Percentiles rank a stretch among this genome's conserved stretches.
Conservation (phyloP, 2,329 filamentous ascomycete genomes). For the Ramularia endophylla region DNA sequence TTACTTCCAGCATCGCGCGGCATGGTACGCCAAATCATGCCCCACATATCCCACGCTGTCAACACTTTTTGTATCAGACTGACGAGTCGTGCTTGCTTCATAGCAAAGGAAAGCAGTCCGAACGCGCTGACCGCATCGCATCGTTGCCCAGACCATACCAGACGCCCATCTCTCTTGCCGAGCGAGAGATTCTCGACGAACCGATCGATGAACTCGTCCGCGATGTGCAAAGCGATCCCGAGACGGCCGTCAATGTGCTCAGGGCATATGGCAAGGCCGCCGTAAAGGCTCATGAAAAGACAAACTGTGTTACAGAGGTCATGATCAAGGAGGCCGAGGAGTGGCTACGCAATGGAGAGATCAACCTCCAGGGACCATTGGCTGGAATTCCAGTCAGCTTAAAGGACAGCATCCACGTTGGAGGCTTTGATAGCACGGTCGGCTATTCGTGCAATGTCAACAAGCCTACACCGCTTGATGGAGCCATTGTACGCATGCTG, state of each 20-base stretch:
- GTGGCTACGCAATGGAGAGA: constrained; percentile 54
- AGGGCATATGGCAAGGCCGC: constrained; percentile 82
- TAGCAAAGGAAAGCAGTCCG: constrained; percentile 73
- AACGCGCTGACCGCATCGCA: constrained; percentile 64
- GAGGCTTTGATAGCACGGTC: constrained; percentile 75
- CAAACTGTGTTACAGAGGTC: constrained; percentile 85
- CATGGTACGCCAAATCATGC: constrained; percentile 52
- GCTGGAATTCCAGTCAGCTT: constrained; percentile 82
- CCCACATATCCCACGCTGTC: constrained; percentile 15
- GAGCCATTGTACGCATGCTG: constrained; percentile 65
- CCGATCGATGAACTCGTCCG: constrained; percentile 73
- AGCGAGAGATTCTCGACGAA: constrained; percentile 62
- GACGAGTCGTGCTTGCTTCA: constrained; percentile 1
- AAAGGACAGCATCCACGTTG: constrained; percentile 71
- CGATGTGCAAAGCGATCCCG: constrained; percentile 64
- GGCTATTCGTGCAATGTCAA: constrained; percentile 70
- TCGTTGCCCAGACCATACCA: constrained; percentile 62
- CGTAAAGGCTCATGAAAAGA: constrained; percentile 74
- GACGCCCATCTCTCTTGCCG: constrained; percentile 55
- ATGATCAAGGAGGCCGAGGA: constrained; percentile 71
- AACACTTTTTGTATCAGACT: constrained; percentile 8
- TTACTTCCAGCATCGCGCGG: constrained; percentile 64
- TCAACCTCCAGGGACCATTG: constrained; percentile 73
- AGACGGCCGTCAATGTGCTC: constrained; percentile 67
- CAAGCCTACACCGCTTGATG: constrained; percentile 62